Evolutionary conservation across 768 basidiomycete species (phyloP).

Genomic region (Mycena crocata): DNA sequence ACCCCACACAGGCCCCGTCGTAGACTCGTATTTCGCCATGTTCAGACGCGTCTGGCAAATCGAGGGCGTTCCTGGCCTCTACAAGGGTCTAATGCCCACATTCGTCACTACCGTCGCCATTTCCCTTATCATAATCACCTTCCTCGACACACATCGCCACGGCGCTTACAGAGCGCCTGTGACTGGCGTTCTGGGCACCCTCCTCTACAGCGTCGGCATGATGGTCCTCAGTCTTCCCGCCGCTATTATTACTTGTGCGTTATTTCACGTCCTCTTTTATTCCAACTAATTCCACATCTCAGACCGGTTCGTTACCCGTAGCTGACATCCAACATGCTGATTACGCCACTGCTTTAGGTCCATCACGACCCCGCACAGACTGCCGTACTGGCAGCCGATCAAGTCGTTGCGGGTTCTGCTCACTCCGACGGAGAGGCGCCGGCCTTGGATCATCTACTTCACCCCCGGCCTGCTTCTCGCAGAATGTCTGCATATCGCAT

Average conservation of each 20-base stretch:
- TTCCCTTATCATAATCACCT: conserved; percentile 66
- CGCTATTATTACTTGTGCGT: conserved; percentile 79
- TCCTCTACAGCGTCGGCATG: conserved; percentile 72
- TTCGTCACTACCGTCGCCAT: conserved; percentile 63
- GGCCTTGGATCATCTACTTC: conserved; percentile 84
- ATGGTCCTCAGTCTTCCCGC: conserved; percentile 77
- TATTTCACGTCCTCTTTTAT: background rate
- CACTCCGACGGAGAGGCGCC: conserved; percentile 83
- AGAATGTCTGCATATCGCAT: conserved; percentile 57
- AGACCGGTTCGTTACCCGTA: conserved; percentile 22
- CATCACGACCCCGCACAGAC: conserved; percentile 84
- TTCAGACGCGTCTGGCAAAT: conserved; percentile 73
- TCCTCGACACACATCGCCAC: conserved; percentile 72
- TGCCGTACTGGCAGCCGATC: conserved; percentile 70
- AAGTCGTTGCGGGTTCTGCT: conserved; percentile 76
- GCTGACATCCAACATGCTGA: background rate
- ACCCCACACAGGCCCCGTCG: conserved; percentile 65
- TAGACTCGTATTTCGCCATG: conserved; percentile 83
- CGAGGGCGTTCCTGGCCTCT: conserved; percentile 74
- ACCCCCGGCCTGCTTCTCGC: conserved; percentile 82
- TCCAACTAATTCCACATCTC: conserved; percentile 14
- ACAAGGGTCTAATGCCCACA: conserved; percentile 79
- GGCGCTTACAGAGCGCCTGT: conserved; percentile 74
- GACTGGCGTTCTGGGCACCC: conserved; percentile 67
- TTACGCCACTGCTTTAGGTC: conserved; percentile 57